These are phyloP conservation scores for Trichosporon sp. DNA, from an alignment of 1,284 basidiomycete species.

Conservation along the genomic window DNA sequence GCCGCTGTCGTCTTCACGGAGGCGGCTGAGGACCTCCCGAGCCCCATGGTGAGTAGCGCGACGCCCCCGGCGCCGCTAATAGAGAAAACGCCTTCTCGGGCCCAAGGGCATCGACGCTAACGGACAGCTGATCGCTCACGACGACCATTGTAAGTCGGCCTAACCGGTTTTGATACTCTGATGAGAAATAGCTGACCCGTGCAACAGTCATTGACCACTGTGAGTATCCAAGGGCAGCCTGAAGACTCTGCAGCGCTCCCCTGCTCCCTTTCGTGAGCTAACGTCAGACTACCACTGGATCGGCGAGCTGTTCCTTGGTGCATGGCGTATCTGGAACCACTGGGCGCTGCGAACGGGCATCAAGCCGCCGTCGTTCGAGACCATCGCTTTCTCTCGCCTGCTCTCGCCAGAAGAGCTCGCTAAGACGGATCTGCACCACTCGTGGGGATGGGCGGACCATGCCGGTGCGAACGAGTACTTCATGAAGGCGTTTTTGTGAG, in stretches of 20 bases:
- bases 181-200: background rate
- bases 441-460: slow-evolving; percentile 37
- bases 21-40: slow-evolving; percentile 28
- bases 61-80: background rate
- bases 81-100: background rate
- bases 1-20: slow-evolving; percentile 28
- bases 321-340: slow-evolving; percentile 41
- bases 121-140: slow-evolving; percentile 39
- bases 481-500: slow-evolving; percentile 43
- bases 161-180: background rate
- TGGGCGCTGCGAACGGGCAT: slow-evolving; percentile 31
- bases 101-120: background rate
- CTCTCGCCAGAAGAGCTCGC: slow-evolving; percentile 25
- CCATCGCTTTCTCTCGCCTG: slow-evolving; percentile 35
- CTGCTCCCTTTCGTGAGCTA: background rate
- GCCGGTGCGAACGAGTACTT: slow-evolving; percentile 46
- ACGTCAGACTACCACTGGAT: slow-evolving; percentile 44
- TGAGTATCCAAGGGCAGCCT: slow-evolving; percentile 22
- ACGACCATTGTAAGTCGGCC: slow-evolving; percentile 22
- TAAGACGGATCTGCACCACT: slow-evolving; percentile 26
- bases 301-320: slow-evolving; percentile 47
- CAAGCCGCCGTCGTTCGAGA: slow-evolving; percentile 34
- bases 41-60: slow-evolving; percentile 33
- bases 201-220: slow-evolving; percentile 39
- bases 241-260: no score